Base-by-base conservation (phyloP, 2,329 filamentous ascomycete species). In the Aschersonia sp. region DNA sequence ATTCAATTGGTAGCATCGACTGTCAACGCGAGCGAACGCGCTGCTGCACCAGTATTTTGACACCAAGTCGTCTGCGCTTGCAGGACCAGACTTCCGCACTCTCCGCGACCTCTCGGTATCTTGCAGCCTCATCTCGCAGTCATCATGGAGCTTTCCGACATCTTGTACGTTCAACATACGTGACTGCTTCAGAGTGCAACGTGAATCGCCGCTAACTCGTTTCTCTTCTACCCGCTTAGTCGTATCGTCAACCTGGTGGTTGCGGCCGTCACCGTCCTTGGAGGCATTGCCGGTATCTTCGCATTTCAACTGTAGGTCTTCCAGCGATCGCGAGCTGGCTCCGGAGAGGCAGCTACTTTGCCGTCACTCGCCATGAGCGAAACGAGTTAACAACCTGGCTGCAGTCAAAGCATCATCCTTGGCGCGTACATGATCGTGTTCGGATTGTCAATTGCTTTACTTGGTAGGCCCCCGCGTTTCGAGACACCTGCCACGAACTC, bases 211-310 rank as follows among this genome's bases (percentile, higher is more conserved):
- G 30, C 42, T 33, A 33, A 39, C 40, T 33, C 30, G 12, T 29
- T 8, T 40, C 9, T 22, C 2, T 31, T 10, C 29, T 43, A 6
- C 22, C 5, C n/a, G 11, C 22, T 6, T 64, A 97, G 92, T 72
- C 92, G 92, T 62, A 80, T 97, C 62, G 86, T 94, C 65, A 98
- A 98, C 76, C 74, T 98, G 66, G 86, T 73, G 58, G 81, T 94
- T 54, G 92, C 83, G 58, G 83, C 83, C 56, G 76, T 95, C 56
- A 94, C 95, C 80, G 72, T 94, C 44, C 73, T 95, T 44, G 90
- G 89, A 55, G 90, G 88, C 58, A 74, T 88, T 60, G 73, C 73
- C 53, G 80, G 86, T 60, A 81, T 88, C 69, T 85, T 85, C 62
- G 61, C 68, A 40, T 60, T 76, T 49, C 56, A 55, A 48, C 71